Conservation (phyloP, 371 early-diverging fungal species). For the Mortierella polycephala region DNA sequence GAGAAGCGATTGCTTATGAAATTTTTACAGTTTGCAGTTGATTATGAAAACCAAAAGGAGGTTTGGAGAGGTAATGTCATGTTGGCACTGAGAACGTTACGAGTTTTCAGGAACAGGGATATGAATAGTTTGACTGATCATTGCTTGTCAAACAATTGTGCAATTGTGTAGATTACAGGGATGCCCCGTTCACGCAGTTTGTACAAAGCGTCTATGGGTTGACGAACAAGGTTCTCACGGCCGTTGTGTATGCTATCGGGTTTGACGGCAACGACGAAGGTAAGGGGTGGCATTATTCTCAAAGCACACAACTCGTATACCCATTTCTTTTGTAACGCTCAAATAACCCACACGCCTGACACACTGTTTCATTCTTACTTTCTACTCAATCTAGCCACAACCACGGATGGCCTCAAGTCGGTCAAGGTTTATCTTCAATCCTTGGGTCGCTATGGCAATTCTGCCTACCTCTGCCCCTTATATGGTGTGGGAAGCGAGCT, state of each 20-base stretch:
- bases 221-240: conserved; percentile 69
- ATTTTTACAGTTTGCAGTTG: conserved; percentile 78
- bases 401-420: conserved; percentile 69
- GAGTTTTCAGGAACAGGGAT: not conserved
- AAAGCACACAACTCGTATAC: not conserved
- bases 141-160: not conserved
- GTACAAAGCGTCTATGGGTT: conserved; percentile 74
- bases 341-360: not conserved
- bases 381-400: conserved; percentile 54
- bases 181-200: conserved; percentile 60
- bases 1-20: conserved; percentile 94
- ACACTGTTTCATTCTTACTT: not conserved
- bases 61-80: conserved; percentile 50
- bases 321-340: not conserved
- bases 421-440: conserved; percentile 81
- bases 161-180: conserved; percentile 56
- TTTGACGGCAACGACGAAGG: conserved; percentile 62
- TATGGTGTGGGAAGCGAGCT: conserved; percentile 95
- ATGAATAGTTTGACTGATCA: no score
- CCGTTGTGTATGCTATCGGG: conserved; percentile 80
- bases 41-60: conserved; percentile 56
- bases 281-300: not conserved
- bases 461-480: conserved; percentile 82
- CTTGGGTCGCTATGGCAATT: conserved; percentile 88
- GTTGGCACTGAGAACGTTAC: not conserved